Evolutionary conservation across 169 alveolate genomes (phyloP).

Genomic region (Amoebophrya sp.): DNA sequence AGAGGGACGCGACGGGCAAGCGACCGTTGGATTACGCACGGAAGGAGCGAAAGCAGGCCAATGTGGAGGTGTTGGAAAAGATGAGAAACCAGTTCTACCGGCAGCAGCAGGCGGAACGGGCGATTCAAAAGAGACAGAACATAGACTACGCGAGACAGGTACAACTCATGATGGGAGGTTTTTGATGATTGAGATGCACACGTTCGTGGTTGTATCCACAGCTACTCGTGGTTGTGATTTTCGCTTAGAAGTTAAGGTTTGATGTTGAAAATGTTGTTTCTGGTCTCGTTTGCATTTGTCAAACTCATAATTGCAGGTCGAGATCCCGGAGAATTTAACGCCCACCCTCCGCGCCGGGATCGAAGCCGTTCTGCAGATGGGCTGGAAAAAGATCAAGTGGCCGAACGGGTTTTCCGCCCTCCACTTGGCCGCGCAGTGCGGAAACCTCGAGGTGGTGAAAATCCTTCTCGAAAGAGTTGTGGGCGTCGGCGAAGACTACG

Average conservation of each 20-base stretch:
- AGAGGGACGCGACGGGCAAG: slow-evolving; percentile 23
- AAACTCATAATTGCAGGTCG: background rate
- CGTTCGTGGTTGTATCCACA: no score
- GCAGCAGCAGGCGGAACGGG: background rate
- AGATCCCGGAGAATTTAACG: background rate
- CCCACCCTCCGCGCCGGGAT: background rate
- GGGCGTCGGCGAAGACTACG: background rate
- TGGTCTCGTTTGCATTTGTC: no score
- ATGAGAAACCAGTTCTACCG: background rate
- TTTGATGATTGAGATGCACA: no score
- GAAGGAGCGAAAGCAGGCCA: background rate
- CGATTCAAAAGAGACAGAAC: background rate
- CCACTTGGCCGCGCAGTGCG: slow-evolving; percentile 10
- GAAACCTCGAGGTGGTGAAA: background rate
- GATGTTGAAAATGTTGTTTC: no score
- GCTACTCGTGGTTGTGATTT: no score
- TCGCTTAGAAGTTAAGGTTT: no score
- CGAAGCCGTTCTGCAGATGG: slow-evolving; percentile 18
- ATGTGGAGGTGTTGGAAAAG: slow-evolving; percentile 1
- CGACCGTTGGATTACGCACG: slow-evolving; percentile 22
- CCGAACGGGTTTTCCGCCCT: slow-evolving; percentile 10
- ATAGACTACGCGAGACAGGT: background rate
- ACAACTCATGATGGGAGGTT: no score
- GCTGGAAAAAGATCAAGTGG: slow-evolving; percentile 19
- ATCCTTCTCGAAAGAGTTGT: background rate